These are phyloP conservation scores for Ganoderma meredithae DNA, from an alignment of 1,284 basidiomycete genomes.

Conservation along the genomic window DNA sequence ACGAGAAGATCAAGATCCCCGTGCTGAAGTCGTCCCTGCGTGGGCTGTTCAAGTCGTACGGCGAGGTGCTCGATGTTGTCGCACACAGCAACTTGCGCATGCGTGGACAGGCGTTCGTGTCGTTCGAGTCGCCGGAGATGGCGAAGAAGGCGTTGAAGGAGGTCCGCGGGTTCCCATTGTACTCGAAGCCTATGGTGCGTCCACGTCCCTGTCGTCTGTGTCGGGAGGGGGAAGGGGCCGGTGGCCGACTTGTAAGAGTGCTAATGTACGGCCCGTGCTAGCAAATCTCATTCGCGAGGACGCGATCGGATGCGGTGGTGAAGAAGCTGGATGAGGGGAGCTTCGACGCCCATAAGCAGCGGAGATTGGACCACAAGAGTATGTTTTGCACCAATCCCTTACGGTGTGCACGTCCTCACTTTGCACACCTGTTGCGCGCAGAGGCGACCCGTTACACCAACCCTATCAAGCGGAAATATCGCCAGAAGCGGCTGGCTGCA, in stretches of 20 bases:
- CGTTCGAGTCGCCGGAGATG: slow-evolving; percentile 82
- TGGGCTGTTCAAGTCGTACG: slow-evolving; percentile 93
- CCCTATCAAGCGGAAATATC: slow-evolving; percentile 85
- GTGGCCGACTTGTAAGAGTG: neutral
- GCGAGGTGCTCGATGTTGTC: slow-evolving; percentile 90
- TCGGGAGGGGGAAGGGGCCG: neutral
- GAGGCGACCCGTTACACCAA: slow-evolving; percentile 86
- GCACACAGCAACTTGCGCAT: slow-evolving; percentile 95
- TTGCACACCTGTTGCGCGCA: slow-evolving; percentile 41
- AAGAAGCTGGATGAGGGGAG: slow-evolving; percentile 70
- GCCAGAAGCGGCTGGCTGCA: slow-evolving; percentile 79
- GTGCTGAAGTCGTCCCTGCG: slow-evolving; percentile 91
- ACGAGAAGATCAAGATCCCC: slow-evolving; percentile 93
- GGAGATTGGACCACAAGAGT: slow-evolving; percentile 86
- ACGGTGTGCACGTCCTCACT: neutral
- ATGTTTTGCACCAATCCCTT: slow-evolving; percentile 35
- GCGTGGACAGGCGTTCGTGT: slow-evolving; percentile 98
- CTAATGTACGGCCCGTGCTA: slow-evolving; percentile 41
- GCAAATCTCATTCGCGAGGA: slow-evolving; percentile 94
- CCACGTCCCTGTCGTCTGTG: neutral
- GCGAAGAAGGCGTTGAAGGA: slow-evolving; percentile 92
- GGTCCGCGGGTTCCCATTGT: slow-evolving; percentile 93
- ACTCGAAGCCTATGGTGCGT: slow-evolving; percentile 94
- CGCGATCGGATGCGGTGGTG: slow-evolving; percentile 90
- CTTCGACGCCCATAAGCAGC: slow-evolving; percentile 80